Evolutionary conservation across 1,284 basidiomycete genomes (phyloP), one percentile per base, ranked within the genome.

Genomic region (Boletus sp.): DNA sequence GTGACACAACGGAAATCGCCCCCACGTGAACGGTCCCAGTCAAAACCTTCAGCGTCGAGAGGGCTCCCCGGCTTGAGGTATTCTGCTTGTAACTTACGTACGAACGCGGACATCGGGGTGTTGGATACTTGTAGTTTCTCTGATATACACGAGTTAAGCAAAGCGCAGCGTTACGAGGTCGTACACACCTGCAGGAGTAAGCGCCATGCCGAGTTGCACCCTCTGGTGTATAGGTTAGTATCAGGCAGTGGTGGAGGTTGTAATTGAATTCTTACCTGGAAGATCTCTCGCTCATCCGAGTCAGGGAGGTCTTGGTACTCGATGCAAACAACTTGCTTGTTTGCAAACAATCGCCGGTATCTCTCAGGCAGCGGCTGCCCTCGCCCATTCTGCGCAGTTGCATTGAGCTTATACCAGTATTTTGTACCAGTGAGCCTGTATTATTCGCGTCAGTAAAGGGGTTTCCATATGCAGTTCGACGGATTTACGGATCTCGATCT

Each of bases 161-260:
- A 36, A 17, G 34, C 2, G 1, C 16, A n/a, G 27, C 3, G 7
- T 17, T 12, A 13, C 19, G 8, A 29, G 8, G 29, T 19, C 5
- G 9, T 2, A 41, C 64, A 13, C 46, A 74, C 75, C 75, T 46
- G 85, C 81, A 7, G 84, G 80, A 0, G 83, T 88, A n/a, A 88
- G 71, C 0, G 86, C 84, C 74, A 88, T 81, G 2, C 86, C 85
- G 2, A 88, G 70, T 67, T 89, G 86, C 4, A 89, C 86, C 36
- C 86, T 74, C 82, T 84, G 54, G 8, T 14, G 29, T 8, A 19
- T 12, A 17, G 26, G 30, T 54, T 8, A 13, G 46, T 9, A 32
- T 29, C 3, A 20, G 2, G 38, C 14, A n/a, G 9, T 25, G 16
- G 22, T 3, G 16, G 23, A 6, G 29, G 41, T 3, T 8, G 19